Conservation (phyloP, 208 protist species). For the Leishmania tropica region DNA sequence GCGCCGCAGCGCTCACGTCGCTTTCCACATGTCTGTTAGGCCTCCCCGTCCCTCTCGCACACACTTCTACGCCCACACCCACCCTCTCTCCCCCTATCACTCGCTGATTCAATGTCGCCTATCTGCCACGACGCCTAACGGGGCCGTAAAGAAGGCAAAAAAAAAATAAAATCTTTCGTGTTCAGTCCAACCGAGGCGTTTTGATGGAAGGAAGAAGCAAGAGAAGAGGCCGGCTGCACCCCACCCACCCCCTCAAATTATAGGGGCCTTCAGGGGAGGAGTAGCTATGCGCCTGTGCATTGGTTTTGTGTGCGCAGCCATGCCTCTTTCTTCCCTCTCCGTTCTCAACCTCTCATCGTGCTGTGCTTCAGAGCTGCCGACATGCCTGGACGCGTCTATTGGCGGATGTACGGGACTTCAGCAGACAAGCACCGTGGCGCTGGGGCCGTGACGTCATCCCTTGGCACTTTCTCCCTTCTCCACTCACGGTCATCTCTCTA, state of each 20-base stretch:
- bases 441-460: not conserved
- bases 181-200: not conserved
- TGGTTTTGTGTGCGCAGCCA: not conserved
- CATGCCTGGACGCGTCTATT: not conserved
- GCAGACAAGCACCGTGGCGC: not conserved
- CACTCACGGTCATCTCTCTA: not conserved
- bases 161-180: not conserved
- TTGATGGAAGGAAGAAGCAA: not conserved
- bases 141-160: not conserved
- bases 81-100: not conserved
- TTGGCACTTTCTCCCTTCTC: not conserved
- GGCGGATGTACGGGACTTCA: not conserved
- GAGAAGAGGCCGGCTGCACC: not conserved
- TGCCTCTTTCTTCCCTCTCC: not conserved
- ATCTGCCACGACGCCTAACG: not conserved
- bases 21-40: not conserved
- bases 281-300: not conserved
- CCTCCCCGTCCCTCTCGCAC: not conserved
- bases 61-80: no score
- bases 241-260: not conserved
- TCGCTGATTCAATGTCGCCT: not conserved
- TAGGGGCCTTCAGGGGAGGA: not conserved
- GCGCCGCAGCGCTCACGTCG: not conserved
- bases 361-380: not conserved
- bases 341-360: not conserved